Evolutionary conservation across 176 grass and related monocot genomes (phyloP).

Genomic region (Ensete ventricosum): DNA sequence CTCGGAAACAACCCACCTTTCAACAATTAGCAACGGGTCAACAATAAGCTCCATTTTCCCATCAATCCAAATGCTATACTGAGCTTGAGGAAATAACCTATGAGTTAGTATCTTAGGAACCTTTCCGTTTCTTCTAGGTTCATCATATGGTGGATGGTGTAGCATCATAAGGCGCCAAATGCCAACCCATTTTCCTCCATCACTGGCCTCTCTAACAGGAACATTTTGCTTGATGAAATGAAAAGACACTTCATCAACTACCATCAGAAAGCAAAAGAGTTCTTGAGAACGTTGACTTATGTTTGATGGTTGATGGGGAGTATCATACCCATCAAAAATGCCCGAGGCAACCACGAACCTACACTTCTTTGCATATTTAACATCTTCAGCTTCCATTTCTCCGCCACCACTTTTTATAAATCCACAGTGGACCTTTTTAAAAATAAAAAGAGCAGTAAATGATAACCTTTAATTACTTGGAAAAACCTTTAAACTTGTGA

Average conservation of each 20-base stretch:
- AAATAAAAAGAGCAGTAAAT: constrained; percentile 11
- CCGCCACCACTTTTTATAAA: constrained; percentile 78
- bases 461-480: not conserved
- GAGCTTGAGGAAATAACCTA: constrained; percentile 85
- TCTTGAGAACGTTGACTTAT: constrained; percentile 72
- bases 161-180: constrained; percentile 74
- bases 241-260: constrained; percentile 83
- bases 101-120: constrained; percentile 95
- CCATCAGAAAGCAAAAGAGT: constrained; percentile 95
- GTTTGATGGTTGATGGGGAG: constrained; percentile 85
- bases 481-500: no score
- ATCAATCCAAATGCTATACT: constrained; percentile 99
- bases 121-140: constrained; percentile 97
- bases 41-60: constrained; percentile 99
- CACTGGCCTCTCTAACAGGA: constrained; percentile 46
- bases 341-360: constrained; percentile 92
- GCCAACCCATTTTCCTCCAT: constrained; percentile 88
- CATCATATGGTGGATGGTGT: constrained; percentile 69
- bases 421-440: constrained; percentile 75
- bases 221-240: constrained; percentile 81
- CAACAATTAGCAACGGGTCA: constrained; percentile 86
- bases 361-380: constrained; percentile 73
- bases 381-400: constrained; percentile 63
- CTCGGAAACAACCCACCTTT: constrained; percentile 45
- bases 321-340: constrained; percentile 98